Conservation (phyloP, 2,329 filamentous ascomycete species). For the Aspergillus latus region DNA sequence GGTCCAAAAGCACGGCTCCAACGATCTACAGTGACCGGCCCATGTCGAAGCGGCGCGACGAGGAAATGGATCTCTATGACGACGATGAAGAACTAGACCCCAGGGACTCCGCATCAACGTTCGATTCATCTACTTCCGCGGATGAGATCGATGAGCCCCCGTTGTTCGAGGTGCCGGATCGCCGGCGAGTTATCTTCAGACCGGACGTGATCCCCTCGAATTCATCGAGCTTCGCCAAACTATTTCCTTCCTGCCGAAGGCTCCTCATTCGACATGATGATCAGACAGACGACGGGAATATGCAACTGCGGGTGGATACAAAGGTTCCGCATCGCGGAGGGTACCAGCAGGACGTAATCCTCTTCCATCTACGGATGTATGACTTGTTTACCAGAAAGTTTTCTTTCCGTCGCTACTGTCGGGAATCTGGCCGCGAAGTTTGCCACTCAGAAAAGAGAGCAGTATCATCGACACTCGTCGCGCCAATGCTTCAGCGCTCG, state of each 20-base stretch:
- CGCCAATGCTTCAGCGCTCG: conserved; percentile 57
- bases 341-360: conserved; percentile 64
- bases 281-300: conserved; percentile 85
- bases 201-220: conserved; percentile 72
- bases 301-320: conserved; percentile 91
- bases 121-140: conserved; percentile 70
- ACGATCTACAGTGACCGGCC: conserved; percentile 39
- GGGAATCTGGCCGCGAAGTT: conserved; percentile 89
- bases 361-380: conserved; percentile 95
- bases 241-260: conserved; percentile 82
- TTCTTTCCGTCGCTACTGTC: conserved; percentile 85
- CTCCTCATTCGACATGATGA: conserved; percentile 87
- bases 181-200: conserved; percentile 60
- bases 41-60: conserved; percentile 25
- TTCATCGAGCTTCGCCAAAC: conserved; percentile 74
- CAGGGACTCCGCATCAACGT: conserved; percentile 71
- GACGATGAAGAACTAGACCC: conserved; percentile 10
- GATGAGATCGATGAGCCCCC: conserved; percentile 54
- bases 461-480: conserved; percentile 53
- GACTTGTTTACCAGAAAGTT: conserved; percentile 71
- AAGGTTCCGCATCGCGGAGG: conserved; percentile 60
- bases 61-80: conserved; percentile 10
- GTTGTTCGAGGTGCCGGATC: conserved; percentile 51
- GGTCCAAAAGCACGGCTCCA: conserved; percentile 42
- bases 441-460: conserved; percentile 73